These are phyloP conservation scores for Cyamopsis tetragonoloba DNA, from an alignment of 306 rosid species.

Conservation along the genomic window DNA sequence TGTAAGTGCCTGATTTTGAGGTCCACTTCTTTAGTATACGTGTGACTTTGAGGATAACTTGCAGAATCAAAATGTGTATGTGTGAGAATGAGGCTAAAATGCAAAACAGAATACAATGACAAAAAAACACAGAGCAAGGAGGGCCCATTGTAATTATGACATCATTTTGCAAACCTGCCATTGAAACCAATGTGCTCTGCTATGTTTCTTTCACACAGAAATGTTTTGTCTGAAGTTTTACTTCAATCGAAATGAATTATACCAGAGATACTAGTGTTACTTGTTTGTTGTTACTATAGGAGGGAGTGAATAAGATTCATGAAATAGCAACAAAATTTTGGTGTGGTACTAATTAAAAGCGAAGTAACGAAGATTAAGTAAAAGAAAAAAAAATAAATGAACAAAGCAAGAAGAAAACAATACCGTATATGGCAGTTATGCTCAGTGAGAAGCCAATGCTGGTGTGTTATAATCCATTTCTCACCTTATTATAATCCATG, in stretches of 20 bases:
- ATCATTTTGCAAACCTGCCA: conserved; percentile 10
- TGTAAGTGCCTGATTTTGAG: conserved; percentile 5
- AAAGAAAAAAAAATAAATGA: not conserved
- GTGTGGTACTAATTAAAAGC: not conserved
- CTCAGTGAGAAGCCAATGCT: not conserved
- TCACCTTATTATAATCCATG: not conserved
- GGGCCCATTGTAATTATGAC: conserved; percentile 1
- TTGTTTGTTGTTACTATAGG: too few species aligned
- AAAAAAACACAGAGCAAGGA: not conserved
- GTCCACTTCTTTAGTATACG: conserved; percentile 20
- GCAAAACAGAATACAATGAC: conserved; percentile 19
- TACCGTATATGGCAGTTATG: not conserved
- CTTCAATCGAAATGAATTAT: not conserved
- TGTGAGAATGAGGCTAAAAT: conserved; percentile 1
- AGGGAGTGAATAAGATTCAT: not conserved
- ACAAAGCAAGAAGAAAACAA: not conserved
- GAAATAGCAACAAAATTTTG: not conserved
- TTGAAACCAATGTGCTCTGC: conserved; percentile 5
- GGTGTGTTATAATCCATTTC: not conserved
- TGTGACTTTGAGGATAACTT: conserved; percentile 10
- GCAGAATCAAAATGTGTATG: not conserved
- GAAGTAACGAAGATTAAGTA: not conserved
- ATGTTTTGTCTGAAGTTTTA: not conserved
- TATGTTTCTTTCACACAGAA: not conserved
- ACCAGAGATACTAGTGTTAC: not conserved